phyloP scores from a whole-genome alignment of 257 asterid genomes.

The Apocynum venetum region DNA sequence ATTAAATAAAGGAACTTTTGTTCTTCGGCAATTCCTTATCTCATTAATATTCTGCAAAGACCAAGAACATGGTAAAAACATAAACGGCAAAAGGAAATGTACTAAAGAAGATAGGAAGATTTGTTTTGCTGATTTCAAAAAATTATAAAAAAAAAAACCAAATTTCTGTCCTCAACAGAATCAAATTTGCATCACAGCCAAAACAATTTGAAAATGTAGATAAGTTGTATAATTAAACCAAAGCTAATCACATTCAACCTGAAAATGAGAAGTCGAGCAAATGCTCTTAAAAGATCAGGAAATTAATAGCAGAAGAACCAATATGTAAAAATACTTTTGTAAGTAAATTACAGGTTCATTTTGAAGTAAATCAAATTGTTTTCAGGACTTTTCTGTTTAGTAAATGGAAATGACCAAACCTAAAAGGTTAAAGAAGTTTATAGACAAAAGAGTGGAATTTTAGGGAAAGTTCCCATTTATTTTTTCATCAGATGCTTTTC shows the following conservation, averaged over 20 bases:
- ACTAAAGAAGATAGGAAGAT: not conserved
- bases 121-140: not conserved
- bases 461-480: not conserved
- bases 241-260: not conserved
- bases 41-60: slow-evolving; percentile 75
- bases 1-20: slow-evolving; percentile 87
- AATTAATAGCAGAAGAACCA: not conserved
- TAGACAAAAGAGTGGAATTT: not conserved
- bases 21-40: slow-evolving; percentile 63
- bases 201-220: not conserved
- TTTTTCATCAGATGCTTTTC: not conserved
- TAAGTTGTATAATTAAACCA: not conserved
- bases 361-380: not conserved
- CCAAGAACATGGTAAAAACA: not conserved
- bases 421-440: not conserved
- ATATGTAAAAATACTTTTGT: not conserved
- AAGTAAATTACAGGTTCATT: not conserved
- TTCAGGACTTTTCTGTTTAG: not conserved
- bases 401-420: not conserved
- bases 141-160: not conserved
- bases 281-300: not conserved
- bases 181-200: not conserved
- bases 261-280: not conserved
- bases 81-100: not conserved
- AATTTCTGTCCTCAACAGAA: not conserved